A percentile compares a stretch with the other conserved stretches of the same genome.
These are phyloP conservation scores for Stevia rebaudiana DNA, from an alignment of 140 eudicot species.

Conservation along the genomic window DNA sequence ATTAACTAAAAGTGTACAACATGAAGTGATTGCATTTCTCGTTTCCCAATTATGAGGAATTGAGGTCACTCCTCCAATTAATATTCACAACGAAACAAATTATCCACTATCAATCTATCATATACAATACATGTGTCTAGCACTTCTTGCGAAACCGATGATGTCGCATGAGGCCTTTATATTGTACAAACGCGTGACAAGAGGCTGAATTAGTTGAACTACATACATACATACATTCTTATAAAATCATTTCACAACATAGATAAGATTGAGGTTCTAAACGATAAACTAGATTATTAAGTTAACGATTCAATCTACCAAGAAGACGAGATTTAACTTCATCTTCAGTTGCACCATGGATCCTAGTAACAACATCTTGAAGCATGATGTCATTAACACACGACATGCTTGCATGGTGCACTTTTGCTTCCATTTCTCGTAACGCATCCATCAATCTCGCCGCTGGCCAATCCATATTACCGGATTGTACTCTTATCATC, in stretches of 20 bases:
- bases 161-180: too few relatives aligned
- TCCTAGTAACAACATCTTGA: slow-evolving; percentile 56
- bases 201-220: background rate
- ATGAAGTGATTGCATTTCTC: too few relatives aligned
- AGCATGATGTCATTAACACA: slow-evolving; percentile 52
- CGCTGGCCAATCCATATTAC: slow-evolving; percentile 34
- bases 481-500: slow-evolving; percentile 58
- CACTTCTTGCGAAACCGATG: too few relatives aligned
- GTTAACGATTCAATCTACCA: slow-evolving; percentile 18
- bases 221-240: background rate
- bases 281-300: background rate
- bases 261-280: background rate
- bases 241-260: background rate
- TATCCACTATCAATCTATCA: too few relatives aligned
- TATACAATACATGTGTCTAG: too few relatives aligned
- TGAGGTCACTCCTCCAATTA: too few relatives aligned
- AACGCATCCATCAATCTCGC: slow-evolving; percentile 54
- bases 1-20: too few relatives aligned
- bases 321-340: slow-evolving; percentile 40
- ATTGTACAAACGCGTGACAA: too few relatives aligned
- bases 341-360: slow-evolving; percentile 32
- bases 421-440: slow-evolving; percentile 43
- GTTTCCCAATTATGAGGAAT: too few relatives aligned
- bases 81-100: too few relatives aligned
- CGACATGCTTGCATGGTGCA: slow-evolving; percentile 69